phyloP scores from a whole-genome alignment of 495 filamentous ascomycete species.

The Podospora pseudopauciseta region DNA sequence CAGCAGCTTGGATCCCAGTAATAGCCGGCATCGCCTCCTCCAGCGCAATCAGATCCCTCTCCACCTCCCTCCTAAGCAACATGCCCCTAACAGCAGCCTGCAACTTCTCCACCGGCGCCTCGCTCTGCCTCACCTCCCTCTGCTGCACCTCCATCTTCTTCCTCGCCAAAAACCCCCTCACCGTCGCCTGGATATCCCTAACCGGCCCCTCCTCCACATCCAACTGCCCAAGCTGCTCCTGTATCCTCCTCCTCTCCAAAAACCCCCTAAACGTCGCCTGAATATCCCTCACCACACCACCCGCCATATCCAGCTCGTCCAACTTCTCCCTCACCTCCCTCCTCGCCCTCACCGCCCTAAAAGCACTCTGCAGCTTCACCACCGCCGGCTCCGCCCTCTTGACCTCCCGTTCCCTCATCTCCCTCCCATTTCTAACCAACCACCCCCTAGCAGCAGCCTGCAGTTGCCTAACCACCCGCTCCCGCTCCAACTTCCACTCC shows the following conservation, averaged over 20 bases:
- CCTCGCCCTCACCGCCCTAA: not conserved
- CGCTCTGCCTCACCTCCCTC: slow-evolving; percentile 46
- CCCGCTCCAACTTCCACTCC: slow-evolving; percentile 75
- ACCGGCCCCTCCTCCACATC: slow-evolving; percentile 55
- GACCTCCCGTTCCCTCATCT: slow-evolving; percentile 38
- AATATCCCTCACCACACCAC: slow-evolving; percentile 56
- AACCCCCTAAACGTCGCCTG: slow-evolving; percentile 57
- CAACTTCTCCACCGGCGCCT: slow-evolving; percentile 45
- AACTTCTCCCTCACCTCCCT: not conserved
- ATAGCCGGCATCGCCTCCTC: slow-evolving; percentile 37
- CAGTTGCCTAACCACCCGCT: slow-evolving; percentile 65
- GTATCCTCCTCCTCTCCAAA: slow-evolving; percentile 33
- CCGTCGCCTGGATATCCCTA: slow-evolving; percentile 65
- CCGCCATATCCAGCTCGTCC: not conserved
- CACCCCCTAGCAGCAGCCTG: slow-evolving; percentile 81
- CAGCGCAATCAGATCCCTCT: slow-evolving; percentile 38
- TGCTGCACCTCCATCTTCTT: slow-evolving; percentile 50
- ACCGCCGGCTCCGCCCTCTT: not conserved
- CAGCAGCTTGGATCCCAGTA: slow-evolving; percentile 49
- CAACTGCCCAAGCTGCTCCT: slow-evolving; percentile 59
- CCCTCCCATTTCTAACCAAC: slow-evolving; percentile 52
- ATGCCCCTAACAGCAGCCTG: slow-evolving; percentile 54
- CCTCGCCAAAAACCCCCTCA: slow-evolving; percentile 57
- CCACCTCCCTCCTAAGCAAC: slow-evolving; percentile 42
- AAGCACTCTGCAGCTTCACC: not conserved